A percentile compares a stretch with the other conserved stretches of the same genome.
Evolutionary conservation across 2,329 filamentous ascomycete genomes (phyloP).

Genomic region (Colletotrichum melonis): DNA sequence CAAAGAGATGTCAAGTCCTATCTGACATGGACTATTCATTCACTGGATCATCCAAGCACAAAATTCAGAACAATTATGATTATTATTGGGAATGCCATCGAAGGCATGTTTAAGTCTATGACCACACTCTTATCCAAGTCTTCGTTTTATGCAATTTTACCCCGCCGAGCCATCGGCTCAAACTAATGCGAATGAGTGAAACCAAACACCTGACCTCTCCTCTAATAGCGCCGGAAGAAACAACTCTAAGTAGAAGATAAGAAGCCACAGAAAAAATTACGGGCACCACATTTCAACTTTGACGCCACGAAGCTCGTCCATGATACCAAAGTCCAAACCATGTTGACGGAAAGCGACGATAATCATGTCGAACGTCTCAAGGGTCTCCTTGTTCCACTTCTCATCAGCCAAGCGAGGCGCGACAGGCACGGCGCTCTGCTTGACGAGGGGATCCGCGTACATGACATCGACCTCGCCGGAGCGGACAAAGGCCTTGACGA

Average conservation of each 20-base stretch:
- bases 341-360: conserved; percentile 45
- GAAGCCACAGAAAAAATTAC: background rate
- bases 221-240: background rate
- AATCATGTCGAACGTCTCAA: conserved; percentile 44
- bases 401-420: conserved; percentile 42
- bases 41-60: no score
- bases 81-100: no score
- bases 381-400: conserved; percentile 41
- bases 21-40: no score
- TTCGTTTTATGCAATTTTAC: no score
- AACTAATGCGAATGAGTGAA: no score
- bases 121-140: no score
- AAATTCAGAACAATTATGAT: no score
- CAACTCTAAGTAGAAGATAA: background rate
- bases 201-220: no score
- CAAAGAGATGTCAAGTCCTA: no score
- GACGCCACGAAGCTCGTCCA: conserved; percentile 37
- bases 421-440: conserved; percentile 41
- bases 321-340: conserved; percentile 42
- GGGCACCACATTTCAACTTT: conserved; percentile 41
- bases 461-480: conserved; percentile 42
- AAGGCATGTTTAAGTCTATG: no score
- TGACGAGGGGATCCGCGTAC: conserved; percentile 46
- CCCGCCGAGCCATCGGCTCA: no score
- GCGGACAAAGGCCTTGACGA: conserved; percentile 38